Conservation (phyloP, 1,139 yeast genomes). For the Hyphopichia burtonii region DNA sequence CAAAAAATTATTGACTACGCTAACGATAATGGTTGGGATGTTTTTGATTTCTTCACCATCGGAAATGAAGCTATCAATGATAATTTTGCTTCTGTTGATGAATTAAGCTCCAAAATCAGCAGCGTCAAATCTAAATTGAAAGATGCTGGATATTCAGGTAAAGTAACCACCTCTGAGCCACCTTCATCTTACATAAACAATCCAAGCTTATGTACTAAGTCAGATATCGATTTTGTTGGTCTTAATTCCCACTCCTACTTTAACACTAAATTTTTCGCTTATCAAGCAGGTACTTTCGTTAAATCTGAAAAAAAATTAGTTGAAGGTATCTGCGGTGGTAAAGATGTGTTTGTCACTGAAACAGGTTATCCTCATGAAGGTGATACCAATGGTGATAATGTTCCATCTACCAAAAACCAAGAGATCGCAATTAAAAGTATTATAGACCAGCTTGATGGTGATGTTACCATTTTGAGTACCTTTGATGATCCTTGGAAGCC, state of each 20-base stretch:
- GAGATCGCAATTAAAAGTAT: constrained; percentile 62
- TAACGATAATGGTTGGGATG: constrained; percentile 58
- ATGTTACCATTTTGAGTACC: constrained; percentile 71
- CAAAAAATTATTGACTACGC: constrained; percentile 52
- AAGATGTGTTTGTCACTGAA: constrained; percentile 63
- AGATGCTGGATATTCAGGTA: constrained; percentile 75
- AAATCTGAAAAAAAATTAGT: constrained; percentile 57
- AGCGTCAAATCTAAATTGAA: constrained; percentile 57
- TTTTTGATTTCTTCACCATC: constrained; percentile 70
- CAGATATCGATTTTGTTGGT: constrained; percentile 77
- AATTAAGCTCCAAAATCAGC: constrained; percentile 60
- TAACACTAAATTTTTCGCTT: constrained; percentile 59
- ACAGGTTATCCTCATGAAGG: constrained; percentile 90
- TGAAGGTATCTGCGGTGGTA: constrained; percentile 50
- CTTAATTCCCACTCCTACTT: constrained; percentile 88
- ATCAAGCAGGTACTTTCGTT: constrained; percentile 71
- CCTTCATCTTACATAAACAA: constrained; percentile 66
- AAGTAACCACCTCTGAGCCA: constrained; percentile 82
- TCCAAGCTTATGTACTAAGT: constrained; percentile 65
- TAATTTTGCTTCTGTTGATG: constrained; percentile 55
- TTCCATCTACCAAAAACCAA: constrained; percentile 73
- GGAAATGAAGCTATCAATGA: constrained; percentile 85
- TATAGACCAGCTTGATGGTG: constrained; percentile 53
- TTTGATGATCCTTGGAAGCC: constrained; percentile 81
- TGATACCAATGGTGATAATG: constrained; percentile 63